Base-by-base conservation (phyloP, 2,329 filamentous ascomycete genomes). In the Nemania abortiva region DNA sequence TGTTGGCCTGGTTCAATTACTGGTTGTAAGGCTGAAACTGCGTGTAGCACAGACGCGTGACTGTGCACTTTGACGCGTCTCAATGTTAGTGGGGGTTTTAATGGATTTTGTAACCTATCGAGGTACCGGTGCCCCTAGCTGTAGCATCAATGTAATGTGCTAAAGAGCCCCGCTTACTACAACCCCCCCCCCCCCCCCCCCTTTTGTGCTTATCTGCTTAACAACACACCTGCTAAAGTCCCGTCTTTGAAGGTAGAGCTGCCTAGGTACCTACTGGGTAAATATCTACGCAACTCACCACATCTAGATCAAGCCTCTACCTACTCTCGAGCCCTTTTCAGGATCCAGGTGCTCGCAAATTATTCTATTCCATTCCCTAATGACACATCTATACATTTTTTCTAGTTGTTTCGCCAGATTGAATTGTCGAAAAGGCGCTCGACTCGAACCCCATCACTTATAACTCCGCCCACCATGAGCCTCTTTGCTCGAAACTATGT, bases 401-500 rank as follows among this genome's bases (percentile, higher is more conserved):
- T 37, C 31, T 27, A 27, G 24, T 37, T 37, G 13, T 47, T 47
- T 13, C 3, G 42, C 42, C 15, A 11, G n/a, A 47, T n/a, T 47
- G 6, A 13, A 18, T 47, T 20, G 6, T 18, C 13, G 1, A 56
- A 22, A 49, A 7, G 39, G n/a, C 3, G 1, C 39, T 45, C 1
- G 55, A 29, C 24, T 5, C 56, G 6, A 2, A 54, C 34, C 1
- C 50, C 27, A 9, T 52, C 49, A 9, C 27, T 11, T n/a, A 49
- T 6, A 34, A 18, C 10, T 45, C 18, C 50, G 61, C 24, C 37
- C 50, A 63, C 24, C 37, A 77, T 77, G 75, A 74, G 75, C 66
- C 70, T 72, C 52, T 74, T 76, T 59, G 59, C 42, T 22, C 74
- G 75, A 15, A 70, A 49, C n/a, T 70, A 69, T n/a, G 18, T 77